Percentiles rank a stretch among this genome's conserved stretches.
Conservation (phyloP, 1,284 basidiomycete species). For the Somion occarium region DNA sequence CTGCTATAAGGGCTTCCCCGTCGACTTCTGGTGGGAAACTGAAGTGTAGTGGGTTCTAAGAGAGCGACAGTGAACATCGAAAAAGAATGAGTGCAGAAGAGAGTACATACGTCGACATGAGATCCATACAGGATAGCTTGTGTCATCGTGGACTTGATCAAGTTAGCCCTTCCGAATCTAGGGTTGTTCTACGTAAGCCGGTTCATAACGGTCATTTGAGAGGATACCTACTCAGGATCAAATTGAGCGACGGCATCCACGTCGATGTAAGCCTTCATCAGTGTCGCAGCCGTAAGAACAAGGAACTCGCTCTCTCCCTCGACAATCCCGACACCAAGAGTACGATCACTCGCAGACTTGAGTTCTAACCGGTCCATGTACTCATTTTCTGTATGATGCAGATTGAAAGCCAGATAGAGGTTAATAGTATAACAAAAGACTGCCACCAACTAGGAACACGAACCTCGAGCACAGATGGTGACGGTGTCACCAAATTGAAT, state of each 20-base stretch:
- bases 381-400: constrained; percentile 53
- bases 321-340: constrained; percentile 62
- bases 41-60: constrained; percentile 80
- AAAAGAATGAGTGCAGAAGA: not conserved
- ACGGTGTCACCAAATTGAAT: constrained; percentile 76
- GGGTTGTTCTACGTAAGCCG: not conserved
- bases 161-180: constrained; percentile 57
- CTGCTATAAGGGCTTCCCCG: constrained; percentile 76
- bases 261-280: constrained; percentile 63
- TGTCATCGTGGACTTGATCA: constrained; percentile 82
- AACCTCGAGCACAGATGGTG: constrained; percentile 65
- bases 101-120: constrained; percentile 45
- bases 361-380: constrained; percentile 71
- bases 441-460: no score
- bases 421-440: not conserved
- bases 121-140: constrained; percentile 85
- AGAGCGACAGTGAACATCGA: constrained; percentile 3
- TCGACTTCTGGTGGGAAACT: constrained; percentile 77
- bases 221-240: constrained; percentile 47
- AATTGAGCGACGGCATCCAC: constrained; percentile 55
- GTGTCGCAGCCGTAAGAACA: constrained; percentile 59
- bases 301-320: constrained; percentile 47
- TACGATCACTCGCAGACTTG: constrained; percentile 61
- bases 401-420: not conserved
- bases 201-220: not conserved